Percentiles rank a stretch among this genome's conserved stretches.
phyloP scores from a whole-genome alignment of 306 rosid species.

The Crotalaria pallida region DNA sequence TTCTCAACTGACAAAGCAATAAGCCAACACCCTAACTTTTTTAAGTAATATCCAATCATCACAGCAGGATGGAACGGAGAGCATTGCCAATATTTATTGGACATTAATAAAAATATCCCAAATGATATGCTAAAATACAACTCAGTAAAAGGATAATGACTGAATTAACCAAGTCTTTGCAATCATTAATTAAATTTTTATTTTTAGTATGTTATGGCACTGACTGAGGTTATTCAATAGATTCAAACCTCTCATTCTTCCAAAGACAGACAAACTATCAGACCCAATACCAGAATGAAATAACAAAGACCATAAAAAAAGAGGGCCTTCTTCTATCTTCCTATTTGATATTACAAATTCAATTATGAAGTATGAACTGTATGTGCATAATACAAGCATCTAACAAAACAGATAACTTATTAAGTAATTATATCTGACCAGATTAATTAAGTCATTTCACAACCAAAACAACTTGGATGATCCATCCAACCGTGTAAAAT shows the following conservation, averaged over 20 bases:
- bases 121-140: not conserved
- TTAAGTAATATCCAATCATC: no score
- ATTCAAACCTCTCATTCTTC: not conserved
- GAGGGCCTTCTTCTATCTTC: not conserved
- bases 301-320: not conserved
- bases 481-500: no score
- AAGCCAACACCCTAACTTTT: no score
- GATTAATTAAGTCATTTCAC: no score
- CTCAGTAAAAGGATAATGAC: not conserved
- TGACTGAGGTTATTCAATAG: not conserved
- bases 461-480: constrained; percentile 8
- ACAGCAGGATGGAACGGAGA: no score
- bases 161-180: not conserved
- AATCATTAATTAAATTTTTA: not conserved
- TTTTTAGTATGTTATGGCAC: not conserved
- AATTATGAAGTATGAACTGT: not conserved
- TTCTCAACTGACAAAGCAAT: no score
- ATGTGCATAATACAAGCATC: not conserved
- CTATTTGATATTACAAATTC: not conserved
- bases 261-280: not conserved
- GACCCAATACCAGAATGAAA: not conserved
- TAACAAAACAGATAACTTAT: not conserved
- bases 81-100: constrained; percentile 13
- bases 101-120: not conserved
- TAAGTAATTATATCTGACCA: constrained; percentile 6